Evolutionary conservation across 352 stramenopile species (phyloP), one percentile per base, ranked within the genome.

Genomic region (Pythium rhizo-oryzae): DNA sequence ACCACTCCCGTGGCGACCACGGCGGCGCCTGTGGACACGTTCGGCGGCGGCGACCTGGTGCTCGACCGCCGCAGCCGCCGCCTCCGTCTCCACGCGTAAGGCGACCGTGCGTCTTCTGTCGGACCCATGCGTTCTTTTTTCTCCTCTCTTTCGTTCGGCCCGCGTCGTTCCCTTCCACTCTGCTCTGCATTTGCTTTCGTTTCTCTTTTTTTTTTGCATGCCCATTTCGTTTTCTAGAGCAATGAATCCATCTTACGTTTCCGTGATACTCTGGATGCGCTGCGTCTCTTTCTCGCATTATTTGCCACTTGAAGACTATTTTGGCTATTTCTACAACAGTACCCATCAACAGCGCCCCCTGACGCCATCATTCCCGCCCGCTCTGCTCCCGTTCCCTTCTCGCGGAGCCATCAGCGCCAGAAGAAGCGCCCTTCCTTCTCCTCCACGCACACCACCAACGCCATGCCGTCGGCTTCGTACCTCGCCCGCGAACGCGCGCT

Each of bases 51-150:
- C n/a, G 53, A 59, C 15, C 21, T 61, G 0, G 56, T 41, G 37
- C 23, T 63, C n/a, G 23, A 41, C 53, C 53, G 15, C 19, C 53
- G 24, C 9, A 39, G 56, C 15, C 56, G 56, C 44, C 19, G 41
- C 30, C 44, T 63, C 43, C 54, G 54, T 33, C 43, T 63, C 56
- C 43, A 54, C 56, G 56, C 39, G 33, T 63, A 47, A 63, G 11
- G 6, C 33, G 33, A 11, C 11, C 33, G 33, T 39, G 33, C 33
- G 33, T 39, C 33, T 11, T 39, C 33, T 39, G 33, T 39, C 33
- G 33, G 33, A 39, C 33, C 33, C 33, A 11, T 39, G 41, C 41
- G 39, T 19, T 19, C 19, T 23, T 49, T 28, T 50, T 49, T 19
- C 35, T 46, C n/a, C 30, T 30, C 19, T 60, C 37, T 28, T 46